phyloP scores from a whole-genome alignment of 169 alveolate species.

The Prorocentrum cordatum region DNA sequence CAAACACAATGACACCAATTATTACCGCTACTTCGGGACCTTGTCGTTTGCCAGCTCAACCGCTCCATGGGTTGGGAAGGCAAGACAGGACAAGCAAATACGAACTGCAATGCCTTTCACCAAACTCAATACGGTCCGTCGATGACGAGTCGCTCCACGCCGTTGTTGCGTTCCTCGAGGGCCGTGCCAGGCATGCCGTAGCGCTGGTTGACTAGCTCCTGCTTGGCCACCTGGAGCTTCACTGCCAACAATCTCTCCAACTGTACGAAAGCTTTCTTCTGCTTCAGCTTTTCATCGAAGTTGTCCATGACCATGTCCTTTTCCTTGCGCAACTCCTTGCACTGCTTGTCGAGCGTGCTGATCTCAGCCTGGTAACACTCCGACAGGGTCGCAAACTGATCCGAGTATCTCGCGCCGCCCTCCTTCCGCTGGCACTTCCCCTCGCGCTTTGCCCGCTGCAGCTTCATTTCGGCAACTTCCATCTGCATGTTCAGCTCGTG shows the following conservation, averaged over 20 bases:
- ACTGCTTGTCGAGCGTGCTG: slow-evolving; percentile 37
- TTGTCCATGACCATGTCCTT: slow-evolving; percentile 19
- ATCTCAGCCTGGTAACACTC: slow-evolving; percentile 27
- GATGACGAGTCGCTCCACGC: slow-evolving; percentile 66
- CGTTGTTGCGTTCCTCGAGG: neutral
- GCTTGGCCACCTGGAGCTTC: slow-evolving; percentile 15
- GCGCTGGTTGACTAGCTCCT: neutral
- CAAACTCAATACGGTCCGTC: too few species aligned
- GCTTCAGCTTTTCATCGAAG: slow-evolving; percentile 22
- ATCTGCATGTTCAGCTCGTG: slow-evolving; percentile 63
- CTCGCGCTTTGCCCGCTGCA: slow-evolving; percentile 20
- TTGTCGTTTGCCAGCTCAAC: too few species aligned
- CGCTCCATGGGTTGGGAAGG: too few species aligned
- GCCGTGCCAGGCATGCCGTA: neutral
- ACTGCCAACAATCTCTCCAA: slow-evolving; percentile 30
- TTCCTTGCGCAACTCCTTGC: slow-evolving; percentile 57
- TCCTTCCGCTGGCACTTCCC: slow-evolving; percentile 40
- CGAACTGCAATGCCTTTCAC: too few species aligned
- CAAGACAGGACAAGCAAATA: too few species aligned
- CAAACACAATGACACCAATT: too few species aligned
- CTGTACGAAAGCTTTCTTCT: slow-evolving; percentile 39
- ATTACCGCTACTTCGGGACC: too few species aligned
- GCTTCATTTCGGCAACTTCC: slow-evolving; percentile 20
- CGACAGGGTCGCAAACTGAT: slow-evolving; percentile 11
- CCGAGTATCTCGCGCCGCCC: slow-evolving; percentile 10